Evolutionary conservation across 306 rosid genomes (phyloP), one percentile per base, ranked within the genome.

Genomic region (Begonia peltatifolia): DNA sequence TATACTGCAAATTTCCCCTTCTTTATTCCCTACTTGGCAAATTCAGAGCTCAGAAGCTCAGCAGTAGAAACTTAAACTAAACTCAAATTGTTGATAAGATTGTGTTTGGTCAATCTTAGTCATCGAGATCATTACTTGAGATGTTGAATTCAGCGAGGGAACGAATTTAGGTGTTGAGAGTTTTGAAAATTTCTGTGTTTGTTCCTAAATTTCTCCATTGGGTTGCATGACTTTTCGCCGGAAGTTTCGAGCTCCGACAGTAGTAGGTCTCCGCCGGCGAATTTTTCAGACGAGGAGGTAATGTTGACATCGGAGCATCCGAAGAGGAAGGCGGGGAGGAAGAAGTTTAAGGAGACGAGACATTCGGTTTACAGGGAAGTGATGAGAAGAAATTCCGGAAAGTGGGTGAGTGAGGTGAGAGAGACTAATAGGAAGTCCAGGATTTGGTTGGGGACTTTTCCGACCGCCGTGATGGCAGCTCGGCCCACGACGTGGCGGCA

Each of bases 311-410:
- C 77, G 0, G 60, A 60, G 9, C 47, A 70, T 41, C 96, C 95
- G 0, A 88, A 88, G 81, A 84, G 84, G 66, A 68, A 81, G 1
- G 93, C 95, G 0, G 96, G 95, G 2, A 62, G 96, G 73, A 88
- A 88, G 84, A 84, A 88, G 70, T 88, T 82, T 60, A 79, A 63
- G 76, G 95, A 84, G 77, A 88, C 96, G 0, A 70, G 96, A 14
- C 96, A 88, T 67, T 93, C 93, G 0, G 84, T 88, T 43, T 88
- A 63, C 35, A 63, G 93, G 5, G 96, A 95, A 0, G 81, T 88
- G 1, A 46, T 95, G 61, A 46, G 79, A 63, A 76, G 87, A 71
- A 82, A 79, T 57, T 69, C 80, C 1, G 82, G 77, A 0, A 84
- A 84, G 70, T 89, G 95, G 89, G 93, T 84, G 12, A 69, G 73